Evolutionary conservation across 352 stramenopile genomes (phyloP), one percentile per base, ranked within the genome.

Genomic region (Globisporangium heterothallicum): DNA sequence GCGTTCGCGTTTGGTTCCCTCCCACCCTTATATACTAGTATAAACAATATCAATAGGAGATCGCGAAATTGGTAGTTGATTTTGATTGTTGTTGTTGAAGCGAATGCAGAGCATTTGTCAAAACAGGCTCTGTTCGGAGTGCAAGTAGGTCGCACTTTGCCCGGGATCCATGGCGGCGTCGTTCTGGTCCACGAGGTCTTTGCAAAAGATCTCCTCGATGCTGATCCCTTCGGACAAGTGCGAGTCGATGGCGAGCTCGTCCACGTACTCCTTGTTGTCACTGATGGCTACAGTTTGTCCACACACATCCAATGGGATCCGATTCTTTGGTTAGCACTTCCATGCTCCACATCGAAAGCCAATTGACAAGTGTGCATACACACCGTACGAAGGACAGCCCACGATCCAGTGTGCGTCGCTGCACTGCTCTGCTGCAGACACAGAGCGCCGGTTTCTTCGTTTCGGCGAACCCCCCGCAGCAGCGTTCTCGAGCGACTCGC

Each of bases 201-300:
- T 55, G 40, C 60, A 88, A 26, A 92, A 83, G 46, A 89, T 80
- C 12, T 78, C 58, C 47, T 88, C 72, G 14, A 88, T 61, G 22
- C 75, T 59, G 49, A 86, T 74, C 36, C 72, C 56, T 35, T 78
- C 66, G 16, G 73, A 85, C 14, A 92, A 58, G 29, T 88, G 72
- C 47, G 80, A 88, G 58, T 92, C 75, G 42, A 88, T 87, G 30
- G 76, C 80, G 22, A 92, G 68, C 29, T 85, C 70, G 7, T 82
- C 74, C 22, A 89, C 69, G 62, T 89, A 89, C 46, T 88, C 72
- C 44, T 87, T 88, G 65, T 92, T 92, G 69, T 92, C 76, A 21
- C 64, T 83, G 50, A 88, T 86, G 30, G 81, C 73, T 90, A 50
- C 36, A 47, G 6, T 16, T 32, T n/a, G n/a, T n/a, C n/a, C 18